Percentiles rank a stretch among this genome's conserved stretches.
phyloP scores from a whole-genome alignment of 441 rosid genomes.

The Croton laevigatus region DNA sequence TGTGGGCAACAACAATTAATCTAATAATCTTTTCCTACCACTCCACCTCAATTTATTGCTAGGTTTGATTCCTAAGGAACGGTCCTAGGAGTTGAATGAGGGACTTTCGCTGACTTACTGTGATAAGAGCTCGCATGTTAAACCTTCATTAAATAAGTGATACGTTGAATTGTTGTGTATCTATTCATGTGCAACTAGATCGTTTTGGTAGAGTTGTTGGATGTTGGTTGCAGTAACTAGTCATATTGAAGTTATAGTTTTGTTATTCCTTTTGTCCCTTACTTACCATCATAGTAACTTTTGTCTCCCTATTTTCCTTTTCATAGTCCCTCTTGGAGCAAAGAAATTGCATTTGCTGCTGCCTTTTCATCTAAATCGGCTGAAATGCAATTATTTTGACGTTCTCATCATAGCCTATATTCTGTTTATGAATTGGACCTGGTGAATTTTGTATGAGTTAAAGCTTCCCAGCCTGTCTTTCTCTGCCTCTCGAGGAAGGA shows the following conservation, averaged over 20 bases:
- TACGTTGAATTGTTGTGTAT: not conserved
- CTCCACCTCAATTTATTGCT: not conserved
- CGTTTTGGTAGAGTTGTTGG: not conserved
- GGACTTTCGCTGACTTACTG: not conserved
- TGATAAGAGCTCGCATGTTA: not conserved
- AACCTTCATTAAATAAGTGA: not conserved
- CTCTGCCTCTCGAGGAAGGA: not conserved
- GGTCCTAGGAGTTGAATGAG: not conserved
- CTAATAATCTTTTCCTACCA: not conserved
- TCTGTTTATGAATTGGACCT: slow-evolving; percentile 7
- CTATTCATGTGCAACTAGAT: not conserved
- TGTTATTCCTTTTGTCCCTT: not conserved
- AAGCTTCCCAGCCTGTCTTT: not conserved
- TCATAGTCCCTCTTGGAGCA: not conserved
- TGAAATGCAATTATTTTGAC: not conserved
- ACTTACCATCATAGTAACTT: not conserved
- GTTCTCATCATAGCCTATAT: not conserved
- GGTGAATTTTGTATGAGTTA: no score
- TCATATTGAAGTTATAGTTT: not conserved
- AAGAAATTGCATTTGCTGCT: not conserved
- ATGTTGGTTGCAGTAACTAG: not conserved
- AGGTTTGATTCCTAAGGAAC: not conserved
- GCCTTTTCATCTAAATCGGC: not conserved
- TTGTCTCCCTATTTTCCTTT: not conserved
- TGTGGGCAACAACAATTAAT: not conserved